phyloP scores from a whole-genome alignment of 768 basidiomycete species.

The Termitomyces sp. region DNA sequence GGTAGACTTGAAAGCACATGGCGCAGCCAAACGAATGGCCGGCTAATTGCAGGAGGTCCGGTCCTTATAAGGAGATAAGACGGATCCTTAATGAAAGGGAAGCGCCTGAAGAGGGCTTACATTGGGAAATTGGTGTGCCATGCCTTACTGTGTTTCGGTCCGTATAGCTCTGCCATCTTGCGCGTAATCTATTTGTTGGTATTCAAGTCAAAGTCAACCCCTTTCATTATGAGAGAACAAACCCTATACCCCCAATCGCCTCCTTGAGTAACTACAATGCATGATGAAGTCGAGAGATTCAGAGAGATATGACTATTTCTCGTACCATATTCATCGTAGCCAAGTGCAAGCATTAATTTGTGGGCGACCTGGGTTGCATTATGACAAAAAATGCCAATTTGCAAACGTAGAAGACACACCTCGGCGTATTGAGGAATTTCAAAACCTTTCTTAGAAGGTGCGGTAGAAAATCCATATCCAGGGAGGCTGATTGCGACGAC shows the following conservation, averaged over 20 bases:
- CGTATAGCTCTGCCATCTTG: conserved; percentile 26
- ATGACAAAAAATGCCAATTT: too few relatives aligned
- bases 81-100: neutral
- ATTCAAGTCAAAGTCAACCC: neutral
- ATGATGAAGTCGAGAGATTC: neutral
- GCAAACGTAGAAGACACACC: too few relatives aligned
- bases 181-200: conserved; percentile 20
- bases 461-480: too few relatives aligned
- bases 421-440: too few relatives aligned
- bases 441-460: too few relatives aligned
- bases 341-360: conserved; percentile 46
- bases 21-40: conserved; percentile 23
- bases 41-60: conserved; percentile 18
- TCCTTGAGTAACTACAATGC: conserved; percentile 39
- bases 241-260: conserved; percentile 46
- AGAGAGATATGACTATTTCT: too few relatives aligned
- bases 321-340: conserved; percentile 45
- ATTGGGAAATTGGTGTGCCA: conserved; percentile 46
- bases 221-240: conserved; percentile 2
- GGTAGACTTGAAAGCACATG: conserved; percentile 21
- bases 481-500: too few relatives aligned
- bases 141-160: conserved; percentile 41
- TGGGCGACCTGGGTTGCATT: conserved; percentile 32
- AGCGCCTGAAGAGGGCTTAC: conserved; percentile 19
- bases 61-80: conserved; percentile 14